These are phyloP conservation scores for Fraxinus nigra DNA, from an alignment of 305 asterid species.

Conservation along the genomic window DNA sequence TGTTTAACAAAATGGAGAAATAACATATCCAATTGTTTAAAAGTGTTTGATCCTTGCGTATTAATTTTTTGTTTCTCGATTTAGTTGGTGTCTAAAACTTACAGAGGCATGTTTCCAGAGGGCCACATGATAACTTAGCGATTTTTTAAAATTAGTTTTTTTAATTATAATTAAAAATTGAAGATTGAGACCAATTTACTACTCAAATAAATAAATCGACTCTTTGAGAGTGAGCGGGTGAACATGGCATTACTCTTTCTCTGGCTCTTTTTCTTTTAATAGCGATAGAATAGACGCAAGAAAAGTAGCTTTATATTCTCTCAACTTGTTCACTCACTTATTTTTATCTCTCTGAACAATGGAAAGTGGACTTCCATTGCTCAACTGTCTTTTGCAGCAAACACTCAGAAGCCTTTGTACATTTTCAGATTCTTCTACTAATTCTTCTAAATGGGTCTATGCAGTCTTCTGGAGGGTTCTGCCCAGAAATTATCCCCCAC, in stretches of 20 bases:
- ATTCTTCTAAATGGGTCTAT: conserved; percentile 64
- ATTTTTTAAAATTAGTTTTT: too few relatives aligned
- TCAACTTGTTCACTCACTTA: conserved; percentile 6
- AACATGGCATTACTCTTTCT: not conserved
- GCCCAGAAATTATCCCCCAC: conserved; percentile 86
- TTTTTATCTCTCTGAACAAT: conserved; percentile 31
- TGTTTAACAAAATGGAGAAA: too few relatives aligned
- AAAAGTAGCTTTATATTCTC: conserved; percentile 22
- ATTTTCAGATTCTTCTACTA: conserved; percentile 43
- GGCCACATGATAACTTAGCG: not conserved
- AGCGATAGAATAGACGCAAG: conserved; percentile 26
- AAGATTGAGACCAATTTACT: not conserved
- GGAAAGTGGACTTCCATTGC: conserved; percentile 76
- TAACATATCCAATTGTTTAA: too few relatives aligned
- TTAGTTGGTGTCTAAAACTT: too few relatives aligned
- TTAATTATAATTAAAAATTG: too few relatives aligned
- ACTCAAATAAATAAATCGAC: not conserved
- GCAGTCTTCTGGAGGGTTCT: conserved; percentile 83
- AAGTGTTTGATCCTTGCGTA: too few relatives aligned
- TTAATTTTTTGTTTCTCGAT: too few relatives aligned
- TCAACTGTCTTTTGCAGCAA: conserved; percentile 74
- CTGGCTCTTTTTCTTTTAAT: conserved; percentile 31
- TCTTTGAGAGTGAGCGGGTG: not conserved
- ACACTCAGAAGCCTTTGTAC: conserved; percentile 73
- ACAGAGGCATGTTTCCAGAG: not conserved